These are phyloP conservation scores for Hsuehochloa calcarea DNA, from an alignment of 176 grass and related monocot species.

Conservation along the genomic window DNA sequence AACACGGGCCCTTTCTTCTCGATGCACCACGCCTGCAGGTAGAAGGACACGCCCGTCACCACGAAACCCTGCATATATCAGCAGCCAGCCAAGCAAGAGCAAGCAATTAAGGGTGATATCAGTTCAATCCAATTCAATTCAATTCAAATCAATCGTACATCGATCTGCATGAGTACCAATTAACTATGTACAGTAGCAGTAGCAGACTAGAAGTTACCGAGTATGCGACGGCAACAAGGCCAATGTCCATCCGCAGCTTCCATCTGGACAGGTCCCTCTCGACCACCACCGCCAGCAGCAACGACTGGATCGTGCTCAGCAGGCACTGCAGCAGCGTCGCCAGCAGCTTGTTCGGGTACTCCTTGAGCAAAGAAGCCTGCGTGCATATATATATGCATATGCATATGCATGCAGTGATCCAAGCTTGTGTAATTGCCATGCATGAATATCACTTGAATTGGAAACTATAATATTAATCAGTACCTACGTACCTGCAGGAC, in stretches of 20 bases:
- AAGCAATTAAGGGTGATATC: too few relatives aligned
- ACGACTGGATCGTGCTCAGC: constrained; percentile 52
- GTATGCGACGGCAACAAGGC: constrained; percentile 52
- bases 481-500: constrained; percentile 45
- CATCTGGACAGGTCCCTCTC: constrained; percentile 54
- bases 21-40: constrained; percentile 71
- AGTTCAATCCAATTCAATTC: too few relatives aligned
- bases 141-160: too few relatives aligned
- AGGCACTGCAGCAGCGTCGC: constrained; percentile 46
- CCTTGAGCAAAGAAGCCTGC: constrained; percentile 47
- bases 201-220: neutral
- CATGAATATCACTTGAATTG: too few relatives aligned
- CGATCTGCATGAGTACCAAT: too few relatives aligned
- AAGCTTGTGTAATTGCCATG: too few relatives aligned
- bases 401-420: too few relatives aligned
- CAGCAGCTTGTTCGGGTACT: constrained; percentile 77
- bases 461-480: too few relatives aligned
- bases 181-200: too few relatives aligned
- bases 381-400: too few relatives aligned
- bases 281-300: constrained; percentile 40
- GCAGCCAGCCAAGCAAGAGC: too few relatives aligned
- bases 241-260: constrained; percentile 57
- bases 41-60: constrained; percentile 56
- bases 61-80: constrained; percentile 4
- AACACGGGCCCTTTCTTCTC: constrained; percentile 65